phyloP scores from a whole-genome alignment of 1,284 basidiomycete genomes.

The Ceratobasidium papillatum region DNA sequence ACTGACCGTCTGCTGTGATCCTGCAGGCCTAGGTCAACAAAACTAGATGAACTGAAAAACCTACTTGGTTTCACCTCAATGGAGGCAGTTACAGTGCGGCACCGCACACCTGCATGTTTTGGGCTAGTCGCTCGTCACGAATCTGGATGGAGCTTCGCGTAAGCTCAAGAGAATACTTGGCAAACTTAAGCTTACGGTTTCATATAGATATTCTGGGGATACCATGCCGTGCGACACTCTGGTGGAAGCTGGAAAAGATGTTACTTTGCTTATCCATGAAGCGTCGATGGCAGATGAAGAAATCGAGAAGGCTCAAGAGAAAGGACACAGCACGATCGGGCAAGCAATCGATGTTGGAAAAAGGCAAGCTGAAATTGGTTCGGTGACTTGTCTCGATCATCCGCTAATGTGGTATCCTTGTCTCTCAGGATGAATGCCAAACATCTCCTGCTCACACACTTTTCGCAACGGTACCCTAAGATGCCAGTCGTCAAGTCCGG shows the following conservation, averaged over 20 bases:
- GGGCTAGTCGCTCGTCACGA: slow-evolving; percentile 73
- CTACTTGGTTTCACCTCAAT: slow-evolving; percentile 21
- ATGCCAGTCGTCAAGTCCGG: slow-evolving; percentile 58
- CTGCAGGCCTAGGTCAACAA: neutral
- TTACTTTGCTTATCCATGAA: slow-evolving; percentile 92
- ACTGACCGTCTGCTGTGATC: neutral
- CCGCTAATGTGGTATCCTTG: neutral
- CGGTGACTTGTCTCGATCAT: neutral
- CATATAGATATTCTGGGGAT: slow-evolving; percentile 80
- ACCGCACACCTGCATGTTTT: slow-evolving; percentile 71
- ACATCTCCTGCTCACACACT: slow-evolving; percentile 90
- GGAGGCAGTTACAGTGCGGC: slow-evolving; percentile 50
- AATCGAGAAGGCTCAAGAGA: slow-evolving; percentile 68
- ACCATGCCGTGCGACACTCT: slow-evolving; percentile 81
- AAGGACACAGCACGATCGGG: slow-evolving; percentile 89
- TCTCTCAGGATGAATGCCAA: slow-evolving; percentile 77
- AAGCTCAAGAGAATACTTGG: slow-evolving; percentile 50
- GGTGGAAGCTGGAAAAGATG: slow-evolving; percentile 69
- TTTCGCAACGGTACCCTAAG: slow-evolving; percentile 93
- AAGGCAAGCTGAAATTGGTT: slow-evolving; percentile 55
- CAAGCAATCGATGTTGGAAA: slow-evolving; percentile 84
- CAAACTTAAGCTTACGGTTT: slow-evolving; percentile 37
- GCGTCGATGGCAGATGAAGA: slow-evolving; percentile 87
- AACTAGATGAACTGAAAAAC: slow-evolving; percentile 5
- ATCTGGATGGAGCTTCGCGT: slow-evolving; percentile 86